Percentiles rank a stretch among this genome's conserved stretches.
Evolutionary conservation across 352 stramenopile species (phyloP).

Genomic region (Phytopythium sindhum): DNA sequence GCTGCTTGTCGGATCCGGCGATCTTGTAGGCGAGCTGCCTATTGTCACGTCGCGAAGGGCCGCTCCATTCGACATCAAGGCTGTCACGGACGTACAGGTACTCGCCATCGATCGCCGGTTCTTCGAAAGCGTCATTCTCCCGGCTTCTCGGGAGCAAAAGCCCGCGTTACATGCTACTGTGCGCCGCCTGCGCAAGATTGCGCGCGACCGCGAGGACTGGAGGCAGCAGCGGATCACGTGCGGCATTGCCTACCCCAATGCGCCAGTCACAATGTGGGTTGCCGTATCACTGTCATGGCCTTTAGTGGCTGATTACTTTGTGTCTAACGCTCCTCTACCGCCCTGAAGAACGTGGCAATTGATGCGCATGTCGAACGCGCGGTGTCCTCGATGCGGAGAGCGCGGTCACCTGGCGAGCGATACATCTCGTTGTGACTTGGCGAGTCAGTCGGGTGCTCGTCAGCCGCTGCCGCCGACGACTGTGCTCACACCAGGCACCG

Average conservation of each 20-base stretch:
- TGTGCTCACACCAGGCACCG: constrained; percentile 3
- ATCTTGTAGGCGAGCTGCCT: constrained; percentile 58
- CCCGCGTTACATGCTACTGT: constrained; percentile 33
- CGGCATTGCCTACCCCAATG: constrained; percentile 58
- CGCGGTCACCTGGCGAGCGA: constrained; percentile 52
- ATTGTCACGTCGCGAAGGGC: constrained; percentile 51
- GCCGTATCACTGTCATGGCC: neutral
- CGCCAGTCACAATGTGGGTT: constrained; percentile 68
- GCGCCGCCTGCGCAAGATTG: constrained; percentile 44
- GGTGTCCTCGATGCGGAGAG: constrained; percentile 53
- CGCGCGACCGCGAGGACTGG: constrained; percentile 63
- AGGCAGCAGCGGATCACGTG: constrained; percentile 68
- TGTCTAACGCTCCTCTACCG: neutral
- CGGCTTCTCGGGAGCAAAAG: constrained; percentile 39
- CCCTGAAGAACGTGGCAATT: constrained; percentile 58
- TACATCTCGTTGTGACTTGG: constrained; percentile 36
- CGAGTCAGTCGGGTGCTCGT: constrained; percentile 6
- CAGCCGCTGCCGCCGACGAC: constrained; percentile 14
- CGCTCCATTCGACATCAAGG: constrained; percentile 64
- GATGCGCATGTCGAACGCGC: constrained; percentile 71
- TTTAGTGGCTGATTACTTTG: too few species aligned
- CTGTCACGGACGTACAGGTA: constrained; percentile 57
- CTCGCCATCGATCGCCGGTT: constrained; percentile 58
- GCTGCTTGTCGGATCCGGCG: constrained; percentile 47
- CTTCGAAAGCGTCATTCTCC: constrained; percentile 56